Evolutionary conservation across 2,329 filamentous ascomycete genomes (phyloP).

Genomic region (Cadophora sp.): DNA sequence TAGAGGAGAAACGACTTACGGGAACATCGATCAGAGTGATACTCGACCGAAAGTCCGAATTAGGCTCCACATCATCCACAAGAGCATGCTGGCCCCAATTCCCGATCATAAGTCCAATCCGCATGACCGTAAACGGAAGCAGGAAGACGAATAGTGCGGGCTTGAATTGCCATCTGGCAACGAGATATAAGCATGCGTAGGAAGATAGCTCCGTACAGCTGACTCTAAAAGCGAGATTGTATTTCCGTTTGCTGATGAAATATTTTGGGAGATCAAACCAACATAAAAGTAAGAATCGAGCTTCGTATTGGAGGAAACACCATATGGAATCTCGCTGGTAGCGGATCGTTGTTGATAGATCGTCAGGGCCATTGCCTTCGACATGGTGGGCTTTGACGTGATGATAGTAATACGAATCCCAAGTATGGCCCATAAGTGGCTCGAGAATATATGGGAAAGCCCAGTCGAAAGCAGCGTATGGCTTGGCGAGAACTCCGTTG

Average conservation of each 20-base stretch:
- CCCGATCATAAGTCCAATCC: slow-evolving; percentile 78
- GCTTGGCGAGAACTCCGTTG: slow-evolving; percentile 68
- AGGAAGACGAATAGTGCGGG: slow-evolving; percentile 68
- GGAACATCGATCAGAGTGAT: slow-evolving; percentile 81
- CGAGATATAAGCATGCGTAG: slow-evolving; percentile 61
- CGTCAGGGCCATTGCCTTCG: slow-evolving; percentile 79
- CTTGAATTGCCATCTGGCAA: slow-evolving; percentile 56
- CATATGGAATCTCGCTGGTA: slow-evolving; percentile 74
- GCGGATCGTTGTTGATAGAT: slow-evolving; percentile 77
- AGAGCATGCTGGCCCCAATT: slow-evolving; percentile 88
- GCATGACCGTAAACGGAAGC: slow-evolving; percentile 69
- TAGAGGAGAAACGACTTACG: slow-evolving; percentile 59
- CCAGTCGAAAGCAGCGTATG: slow-evolving; percentile 62
- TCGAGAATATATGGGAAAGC: slow-evolving; percentile 77
- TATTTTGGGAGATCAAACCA: slow-evolving; percentile 80
- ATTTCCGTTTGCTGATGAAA: slow-evolving; percentile 70
- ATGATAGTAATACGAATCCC: slow-evolving; percentile 86
- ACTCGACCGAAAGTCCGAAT: slow-evolving; percentile 80
- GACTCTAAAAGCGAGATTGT: slow-evolving; percentile 58
- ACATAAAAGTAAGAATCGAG: slow-evolving; percentile 74
- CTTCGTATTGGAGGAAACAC: slow-evolving; percentile 75
- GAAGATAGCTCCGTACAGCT: slow-evolving; percentile 66
- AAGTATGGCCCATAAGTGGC: slow-evolving; percentile 82
- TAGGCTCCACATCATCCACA: slow-evolving; percentile 75
- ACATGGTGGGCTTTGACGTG: slow-evolving; percentile 88